Conservation (phyloP, 139 green algal species). For the Ostreobium quekettii region DNA sequence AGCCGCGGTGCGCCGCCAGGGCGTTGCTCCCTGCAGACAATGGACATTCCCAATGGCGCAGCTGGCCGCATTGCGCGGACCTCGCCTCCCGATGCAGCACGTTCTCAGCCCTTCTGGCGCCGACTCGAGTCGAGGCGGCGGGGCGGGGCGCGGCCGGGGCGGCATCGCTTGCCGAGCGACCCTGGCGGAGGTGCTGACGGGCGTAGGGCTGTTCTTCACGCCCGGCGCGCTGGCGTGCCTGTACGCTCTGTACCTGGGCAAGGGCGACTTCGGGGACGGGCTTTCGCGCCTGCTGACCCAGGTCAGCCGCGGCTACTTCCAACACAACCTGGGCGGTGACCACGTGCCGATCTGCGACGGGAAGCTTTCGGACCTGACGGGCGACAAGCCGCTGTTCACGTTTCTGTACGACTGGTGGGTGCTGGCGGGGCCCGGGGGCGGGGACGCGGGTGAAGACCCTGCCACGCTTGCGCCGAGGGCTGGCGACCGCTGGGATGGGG, state of each 20-base stretch:
- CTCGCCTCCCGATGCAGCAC: no score
- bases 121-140: no score
- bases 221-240: conserved; percentile 43
- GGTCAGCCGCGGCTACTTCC: conserved; percentile 69
- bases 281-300: conserved; percentile 69
- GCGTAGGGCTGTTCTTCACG: conserved; percentile 64
- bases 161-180: not conserved
- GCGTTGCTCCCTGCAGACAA: no score
- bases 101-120: no score
- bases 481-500: no score
- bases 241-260: conserved; percentile 62
- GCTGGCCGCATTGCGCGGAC: no score
- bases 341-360: conserved; percentile 78
- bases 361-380: conserved; percentile 80
- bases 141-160: no score
- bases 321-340: conserved; percentile 77
- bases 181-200: conserved; percentile 11
- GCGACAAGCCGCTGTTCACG: conserved; percentile 87
- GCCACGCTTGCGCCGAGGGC: no score
- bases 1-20: no score
- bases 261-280: conserved; percentile 79
- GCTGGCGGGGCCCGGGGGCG: not conserved
- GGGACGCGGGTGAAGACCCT: no score
- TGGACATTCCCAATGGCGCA: no score
- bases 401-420: conserved; percentile 82